These are phyloP conservation scores for Pseudocercospora crystallina DNA, from an alignment of 2,329 filamentous ascomycete species.

Conservation along the genomic window DNA sequence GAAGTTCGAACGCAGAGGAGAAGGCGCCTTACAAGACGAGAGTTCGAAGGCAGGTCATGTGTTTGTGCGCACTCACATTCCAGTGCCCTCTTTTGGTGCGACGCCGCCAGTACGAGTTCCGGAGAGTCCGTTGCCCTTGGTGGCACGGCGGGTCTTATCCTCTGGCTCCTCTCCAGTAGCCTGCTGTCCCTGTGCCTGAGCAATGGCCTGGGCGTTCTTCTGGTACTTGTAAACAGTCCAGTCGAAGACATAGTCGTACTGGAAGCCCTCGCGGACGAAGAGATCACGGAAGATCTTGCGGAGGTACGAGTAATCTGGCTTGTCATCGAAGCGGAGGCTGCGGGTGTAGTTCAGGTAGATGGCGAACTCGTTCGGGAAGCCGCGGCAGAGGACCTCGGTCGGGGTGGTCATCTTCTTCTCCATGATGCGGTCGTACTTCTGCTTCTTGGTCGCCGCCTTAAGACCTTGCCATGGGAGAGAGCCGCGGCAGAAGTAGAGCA, in stretches of 20 bases:
- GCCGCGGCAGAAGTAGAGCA: constrained; percentile 99
- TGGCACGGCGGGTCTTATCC: constrained; percentile 71
- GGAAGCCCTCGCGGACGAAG: constrained; percentile 97
- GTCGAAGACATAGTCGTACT: constrained; percentile 99
- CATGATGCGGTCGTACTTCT: constrained; percentile 99
- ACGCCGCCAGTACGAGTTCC: constrained; percentile 72
- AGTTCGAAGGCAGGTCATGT: constrained; percentile 35
- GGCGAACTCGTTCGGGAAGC: constrained; percentile 98
- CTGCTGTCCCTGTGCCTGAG: constrained; percentile 66
- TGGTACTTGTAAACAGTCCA: constrained; percentile 99
- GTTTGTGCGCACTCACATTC: constrained; percentile 88
- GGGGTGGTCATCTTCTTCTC: constrained; percentile 99
- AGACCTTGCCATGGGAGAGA: constrained; percentile 95
- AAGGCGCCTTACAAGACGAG: constrained; percentile 75
- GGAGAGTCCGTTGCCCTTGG: constrained; percentile 57
- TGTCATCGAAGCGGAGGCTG: constrained; percentile 97
- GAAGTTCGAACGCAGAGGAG: constrained; percentile 72
- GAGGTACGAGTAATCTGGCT: constrained; percentile 99
- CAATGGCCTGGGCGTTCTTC: constrained; percentile 96
- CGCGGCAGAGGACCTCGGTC: constrained; percentile 96
- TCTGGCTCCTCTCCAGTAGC: constrained; percentile 63
- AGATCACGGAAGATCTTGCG: constrained; percentile 99
- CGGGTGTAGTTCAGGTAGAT: constrained; percentile 99
- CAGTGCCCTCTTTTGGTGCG: constrained; percentile 78
- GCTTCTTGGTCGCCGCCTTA: constrained; percentile 74